Base-by-base conservation (phyloP, 352 stramenopile genomes). In the Globisporangium perplexum region DNA sequence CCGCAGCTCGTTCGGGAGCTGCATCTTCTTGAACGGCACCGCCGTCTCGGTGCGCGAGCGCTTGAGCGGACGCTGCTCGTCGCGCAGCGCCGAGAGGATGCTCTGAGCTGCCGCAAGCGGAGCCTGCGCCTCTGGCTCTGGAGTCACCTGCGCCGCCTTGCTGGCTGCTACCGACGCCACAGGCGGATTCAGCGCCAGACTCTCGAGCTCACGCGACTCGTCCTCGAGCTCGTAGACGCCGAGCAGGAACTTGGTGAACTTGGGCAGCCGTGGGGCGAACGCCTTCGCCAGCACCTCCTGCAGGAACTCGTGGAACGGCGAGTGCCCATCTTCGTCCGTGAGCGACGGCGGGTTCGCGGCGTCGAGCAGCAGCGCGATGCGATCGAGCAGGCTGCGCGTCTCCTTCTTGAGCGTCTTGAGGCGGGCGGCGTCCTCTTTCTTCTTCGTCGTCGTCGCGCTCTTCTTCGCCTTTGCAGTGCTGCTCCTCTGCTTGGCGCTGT, bases 241-340 rank as follows among this genome's bases (percentile, higher is more conserved):
- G 23, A 79, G 61, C 22, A 93, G 53, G 53, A 71, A 75, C 15
- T 60, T 60, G 41, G 90, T 59, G 11, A 90, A 54, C 23, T 72
- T 55, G 4, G 82, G 80, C 4, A 88, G 12, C 10, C 76, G 48
- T 5, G 56, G 22, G 22, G 72, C 51, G 6, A 94, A 64, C 49
- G 62, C 68, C 3, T 58, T 62, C 24, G 71, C 63, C 4, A 94
- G 50, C 15, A 81, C 55, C 8, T 75, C 67, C 44, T 83, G 48
- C 5, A 94, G 47, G 30, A 93, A 88, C 14, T 74, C 50, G 35
- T 88, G 76, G 57, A 94, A 94, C 12, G 79, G 79, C 24, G 84
- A 88, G 14, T 66, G 74, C 33, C 88, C 77, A 30, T 87, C 76
- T 20, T 76, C 76, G 22, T 85, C 82, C 17, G 60, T 73, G 48